Evolutionary conservation across 2,329 filamentous ascomycete genomes (phyloP).

Genomic region (Clarireedia homoeocarpa): DNA sequence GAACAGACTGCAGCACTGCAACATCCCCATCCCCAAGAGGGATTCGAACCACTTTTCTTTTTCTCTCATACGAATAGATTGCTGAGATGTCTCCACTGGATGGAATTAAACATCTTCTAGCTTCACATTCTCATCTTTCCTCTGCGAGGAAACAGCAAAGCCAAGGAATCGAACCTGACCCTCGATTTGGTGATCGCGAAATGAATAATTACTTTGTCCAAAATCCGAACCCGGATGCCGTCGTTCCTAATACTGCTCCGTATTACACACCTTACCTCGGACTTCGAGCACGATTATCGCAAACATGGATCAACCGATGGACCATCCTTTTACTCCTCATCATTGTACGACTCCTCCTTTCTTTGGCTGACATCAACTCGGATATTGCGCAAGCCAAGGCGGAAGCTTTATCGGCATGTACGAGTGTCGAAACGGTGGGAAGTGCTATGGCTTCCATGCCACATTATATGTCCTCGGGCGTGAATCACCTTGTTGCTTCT

Average conservation of each 20-base stretch:
- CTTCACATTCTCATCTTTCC: conserved; percentile 29
- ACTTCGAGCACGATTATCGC: conserved; percentile 79
- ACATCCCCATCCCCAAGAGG: too few relatives aligned
- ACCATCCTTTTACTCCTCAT: conserved; percentile 83
- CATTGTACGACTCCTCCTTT: conserved; percentile 71
- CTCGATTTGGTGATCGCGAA: conserved; percentile 27
- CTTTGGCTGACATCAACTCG: conserved; percentile 62
- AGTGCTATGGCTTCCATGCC: conserved; percentile 98
- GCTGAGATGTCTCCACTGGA: conserved; percentile 28
- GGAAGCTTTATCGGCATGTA: conserved; percentile 83
- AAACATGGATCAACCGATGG: conserved; percentile 98
- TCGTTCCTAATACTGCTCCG: conserved; percentile 46
- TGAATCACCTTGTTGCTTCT: conserved; percentile 76
- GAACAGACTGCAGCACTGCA: not conserved
- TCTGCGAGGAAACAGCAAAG: conserved; percentile 23
- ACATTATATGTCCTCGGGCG: conserved; percentile 80
- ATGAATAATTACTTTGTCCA: conserved; percentile 22
- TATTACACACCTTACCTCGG: conserved; percentile 86
- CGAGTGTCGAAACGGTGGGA: conserved; percentile 84
- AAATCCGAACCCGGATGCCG: conserved; percentile 2
- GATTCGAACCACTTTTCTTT: too few relatives aligned
- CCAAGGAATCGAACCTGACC: conserved; percentile 30
- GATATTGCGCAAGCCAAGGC: conserved; percentile 68
- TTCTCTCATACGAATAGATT: conserved; percentile 12
- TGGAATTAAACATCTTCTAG: conserved; percentile 25